These are phyloP conservation scores for Pseudopithomyces chartarum DNA, from an alignment of 2,329 filamentous ascomycete species.

Conservation along the genomic window DNA sequence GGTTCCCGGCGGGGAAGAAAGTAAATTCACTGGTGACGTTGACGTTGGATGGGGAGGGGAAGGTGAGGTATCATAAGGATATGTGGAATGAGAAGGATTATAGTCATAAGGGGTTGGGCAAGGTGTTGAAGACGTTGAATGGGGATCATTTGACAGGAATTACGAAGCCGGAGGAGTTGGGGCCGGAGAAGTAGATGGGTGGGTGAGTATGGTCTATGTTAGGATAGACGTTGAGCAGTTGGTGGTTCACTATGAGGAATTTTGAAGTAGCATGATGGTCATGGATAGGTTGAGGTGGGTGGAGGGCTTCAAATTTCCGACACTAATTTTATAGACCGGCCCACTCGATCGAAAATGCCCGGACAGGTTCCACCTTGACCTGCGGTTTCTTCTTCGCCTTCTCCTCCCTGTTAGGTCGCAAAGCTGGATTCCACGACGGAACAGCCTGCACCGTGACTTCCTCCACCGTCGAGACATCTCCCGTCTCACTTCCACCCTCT, in stretches of 20 bases:
- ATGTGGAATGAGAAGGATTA: slow-evolving; percentile 66
- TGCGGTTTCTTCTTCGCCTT: slow-evolving; percentile 38
- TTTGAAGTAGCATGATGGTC: no score
- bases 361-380: slow-evolving; percentile 53
- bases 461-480: neutral
- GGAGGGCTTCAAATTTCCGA: no score
- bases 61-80: slow-evolving; percentile 65
- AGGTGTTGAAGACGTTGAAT: slow-evolving; percentile 56
- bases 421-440: slow-evolving; percentile 10
- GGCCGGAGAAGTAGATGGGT: neutral
- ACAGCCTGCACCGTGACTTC: neutral
- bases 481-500: neutral
- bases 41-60: slow-evolving; percentile 60
- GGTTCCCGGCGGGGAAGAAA: slow-evolving; percentile 50
- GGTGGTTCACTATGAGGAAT: no score
- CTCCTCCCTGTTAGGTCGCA: slow-evolving; percentile 20
- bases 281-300: no score
- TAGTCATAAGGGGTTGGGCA: slow-evolving; percentile 59
- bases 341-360: slow-evolving; percentile 90
- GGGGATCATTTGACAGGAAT: slow-evolving; percentile 54
- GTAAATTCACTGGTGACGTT: slow-evolving; percentile 61
- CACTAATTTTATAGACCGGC: slow-evolving; percentile 73
- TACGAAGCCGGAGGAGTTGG: slow-evolving; percentile 39
- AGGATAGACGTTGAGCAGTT: no score
- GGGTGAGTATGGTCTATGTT: no score